A percentile compares a stretch with the other conserved stretches of the same genome.
These are phyloP conservation scores for Gryganskiella cystojenkinii DNA, from an alignment of 192 early-diverging fungal genomes.

Conservation along the genomic window DNA sequence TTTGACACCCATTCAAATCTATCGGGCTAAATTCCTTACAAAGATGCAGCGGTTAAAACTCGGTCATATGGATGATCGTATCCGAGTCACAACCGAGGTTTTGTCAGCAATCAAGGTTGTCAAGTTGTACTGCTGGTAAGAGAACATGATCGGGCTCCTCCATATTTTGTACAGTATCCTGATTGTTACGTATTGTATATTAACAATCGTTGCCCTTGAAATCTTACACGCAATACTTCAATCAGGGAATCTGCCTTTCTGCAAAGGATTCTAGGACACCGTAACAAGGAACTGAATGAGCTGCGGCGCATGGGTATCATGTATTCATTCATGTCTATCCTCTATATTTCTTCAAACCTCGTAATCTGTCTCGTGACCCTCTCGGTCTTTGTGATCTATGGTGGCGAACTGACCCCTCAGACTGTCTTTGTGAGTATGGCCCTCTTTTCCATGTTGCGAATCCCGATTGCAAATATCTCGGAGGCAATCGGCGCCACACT, in stretches of 20 bases:
- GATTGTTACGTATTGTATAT: no score
- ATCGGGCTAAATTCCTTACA: no score
- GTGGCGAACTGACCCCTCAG: constrained; percentile 30
- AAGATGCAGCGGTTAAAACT: no score
- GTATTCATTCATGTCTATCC: constrained; percentile 18
- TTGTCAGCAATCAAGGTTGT: no score
- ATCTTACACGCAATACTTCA: no score
- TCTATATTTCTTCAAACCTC: constrained; percentile 20
- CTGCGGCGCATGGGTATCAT: constrained; percentile 17
- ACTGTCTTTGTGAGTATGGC: constrained; percentile 31
- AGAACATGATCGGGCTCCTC: no score
- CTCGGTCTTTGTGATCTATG: constrained; percentile 15
- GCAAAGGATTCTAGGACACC: neutral
- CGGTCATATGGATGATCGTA: no score
- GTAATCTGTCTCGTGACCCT: constrained; percentile 19
- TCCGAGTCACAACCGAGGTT: no score
- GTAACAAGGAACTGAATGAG: constrained; percentile 15
- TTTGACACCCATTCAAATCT: no score
- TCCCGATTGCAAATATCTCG: constrained; percentile 12
- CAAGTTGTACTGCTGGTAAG: no score
- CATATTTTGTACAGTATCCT: no score
- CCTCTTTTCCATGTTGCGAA: constrained; percentile 20
- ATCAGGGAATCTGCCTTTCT: constrained; percentile 4
- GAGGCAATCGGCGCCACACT: constrained; percentile 9
- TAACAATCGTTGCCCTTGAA: no score